Conservation (phyloP, 495 filamentous ascomycete species). For the Articulospora tetracladia region DNA sequence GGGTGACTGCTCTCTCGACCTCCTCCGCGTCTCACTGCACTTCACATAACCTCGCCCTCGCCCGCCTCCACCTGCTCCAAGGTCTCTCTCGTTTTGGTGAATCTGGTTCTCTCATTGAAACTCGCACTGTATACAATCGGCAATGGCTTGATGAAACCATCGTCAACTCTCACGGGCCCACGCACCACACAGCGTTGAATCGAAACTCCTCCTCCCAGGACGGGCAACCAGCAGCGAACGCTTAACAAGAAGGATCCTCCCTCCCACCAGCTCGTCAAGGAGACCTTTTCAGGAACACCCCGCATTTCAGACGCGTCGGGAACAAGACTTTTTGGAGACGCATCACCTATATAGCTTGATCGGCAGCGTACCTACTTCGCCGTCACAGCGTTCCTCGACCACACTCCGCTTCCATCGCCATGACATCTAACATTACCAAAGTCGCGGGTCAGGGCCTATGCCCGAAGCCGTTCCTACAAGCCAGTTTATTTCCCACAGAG, state of each 20-base stretch:
- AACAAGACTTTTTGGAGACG: background rate
- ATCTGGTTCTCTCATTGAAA: background rate
- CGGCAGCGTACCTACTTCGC: background rate
- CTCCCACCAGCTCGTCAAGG: background rate
- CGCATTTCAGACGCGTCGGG: conserved; percentile 1
- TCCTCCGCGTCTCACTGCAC: background rate
- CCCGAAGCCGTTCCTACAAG: conserved; percentile 61
- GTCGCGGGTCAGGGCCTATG: conserved; percentile 43
- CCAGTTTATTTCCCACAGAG: conserved; percentile 48
- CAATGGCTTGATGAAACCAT: conserved; percentile 18
- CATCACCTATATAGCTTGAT: background rate
- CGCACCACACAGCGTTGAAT: conserved; percentile 22
- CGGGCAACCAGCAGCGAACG: background rate
- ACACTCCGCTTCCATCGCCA: background rate
- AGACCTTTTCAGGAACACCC: background rate
- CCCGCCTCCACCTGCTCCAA: background rate
- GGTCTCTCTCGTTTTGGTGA: background rate
- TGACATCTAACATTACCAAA: conserved; percentile 19
- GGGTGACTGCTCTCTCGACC: too few relatives aligned
- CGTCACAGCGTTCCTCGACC: background rate
- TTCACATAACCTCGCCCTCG: background rate
- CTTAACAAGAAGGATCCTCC: background rate
- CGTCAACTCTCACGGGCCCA: conserved; percentile 9
- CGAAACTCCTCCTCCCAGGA: background rate
- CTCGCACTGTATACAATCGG: background rate